phyloP scores from a whole-genome alignment of 1,284 basidiomycete genomes.

The Porodaedalea pini region DNA sequence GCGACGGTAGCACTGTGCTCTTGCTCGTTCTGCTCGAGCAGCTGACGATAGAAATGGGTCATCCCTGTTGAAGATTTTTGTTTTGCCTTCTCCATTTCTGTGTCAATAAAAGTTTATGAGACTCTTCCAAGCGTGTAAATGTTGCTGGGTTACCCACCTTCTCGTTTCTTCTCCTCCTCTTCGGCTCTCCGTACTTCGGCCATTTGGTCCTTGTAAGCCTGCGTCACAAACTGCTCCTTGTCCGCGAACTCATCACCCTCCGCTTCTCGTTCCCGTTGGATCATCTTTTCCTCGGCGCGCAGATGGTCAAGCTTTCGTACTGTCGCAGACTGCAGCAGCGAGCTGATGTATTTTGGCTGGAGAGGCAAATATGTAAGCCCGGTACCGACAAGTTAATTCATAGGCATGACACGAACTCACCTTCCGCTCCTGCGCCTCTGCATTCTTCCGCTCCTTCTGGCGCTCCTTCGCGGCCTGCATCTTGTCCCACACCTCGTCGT shows the following conservation, averaged over 20 bases:
- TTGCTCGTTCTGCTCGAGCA: slow-evolving; percentile 79
- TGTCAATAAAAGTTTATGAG: slow-evolving; percentile 3
- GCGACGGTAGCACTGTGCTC: slow-evolving; percentile 82
- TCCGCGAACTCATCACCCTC: slow-evolving; percentile 95
- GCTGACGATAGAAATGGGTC: slow-evolving; percentile 81
- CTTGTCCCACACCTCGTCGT: slow-evolving; percentile 94
- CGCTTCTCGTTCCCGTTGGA: slow-evolving; percentile 86
- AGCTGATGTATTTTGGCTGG: slow-evolving; percentile 91
- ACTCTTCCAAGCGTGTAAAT: not conserved
- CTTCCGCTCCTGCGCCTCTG: slow-evolving; percentile 70
- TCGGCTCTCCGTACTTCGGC: slow-evolving; percentile 87
- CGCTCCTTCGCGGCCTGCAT: slow-evolving; percentile 86
- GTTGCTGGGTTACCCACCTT: slow-evolving; percentile 56
- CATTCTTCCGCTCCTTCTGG: slow-evolving; percentile 73
- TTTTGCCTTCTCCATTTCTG: slow-evolving; percentile 48
- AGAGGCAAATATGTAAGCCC: slow-evolving; percentile 25
- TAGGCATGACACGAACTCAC: slow-evolving; percentile 38
- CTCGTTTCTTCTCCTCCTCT: slow-evolving; percentile 82
- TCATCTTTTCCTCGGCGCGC: slow-evolving; percentile 98
- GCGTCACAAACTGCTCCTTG: slow-evolving; percentile 96
- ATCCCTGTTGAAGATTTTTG: slow-evolving; percentile 63
- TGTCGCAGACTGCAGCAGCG: slow-evolving; percentile 78
- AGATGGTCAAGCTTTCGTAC: slow-evolving; percentile 86
- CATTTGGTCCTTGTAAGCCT: slow-evolving; percentile 97
- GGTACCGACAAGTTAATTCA: slow-evolving; percentile 12